phyloP scores from a whole-genome alignment of 345 rosid genomes.

The Dipteronia dyeriana region DNA sequence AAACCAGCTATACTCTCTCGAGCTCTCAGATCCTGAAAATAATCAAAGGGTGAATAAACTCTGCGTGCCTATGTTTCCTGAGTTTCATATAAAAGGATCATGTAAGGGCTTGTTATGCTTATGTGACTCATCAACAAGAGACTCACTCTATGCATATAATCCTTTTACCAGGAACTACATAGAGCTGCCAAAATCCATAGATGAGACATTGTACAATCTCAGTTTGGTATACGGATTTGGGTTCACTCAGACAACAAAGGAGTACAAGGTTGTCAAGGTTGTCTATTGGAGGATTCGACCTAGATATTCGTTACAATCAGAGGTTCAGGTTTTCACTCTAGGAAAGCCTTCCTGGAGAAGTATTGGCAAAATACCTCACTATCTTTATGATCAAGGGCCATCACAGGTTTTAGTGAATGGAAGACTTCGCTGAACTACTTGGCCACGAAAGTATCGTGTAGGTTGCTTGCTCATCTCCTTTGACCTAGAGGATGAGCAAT shows the following conservation, averaged over 20 bases:
- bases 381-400: neutral
- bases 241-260: slow-evolving; percentile 25
- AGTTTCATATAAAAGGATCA: slow-evolving; percentile 47
- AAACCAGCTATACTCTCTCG: slow-evolving; percentile 43
- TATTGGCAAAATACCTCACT: slow-evolving; percentile 14
- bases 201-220: neutral
- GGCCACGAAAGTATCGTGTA: neutral
- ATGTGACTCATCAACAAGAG: slow-evolving; percentile 29
- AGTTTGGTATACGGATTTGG: slow-evolving; percentile 47
- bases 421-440: slow-evolving; percentile 34
- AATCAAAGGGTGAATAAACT: slow-evolving; percentile 31
- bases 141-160: slow-evolving; percentile 33
- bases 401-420: slow-evolving; percentile 27
- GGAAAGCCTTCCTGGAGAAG: slow-evolving; percentile 34
- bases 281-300: slow-evolving; percentile 27
- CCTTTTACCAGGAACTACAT: slow-evolving; percentile 39
- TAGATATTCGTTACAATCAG: slow-evolving; percentile 26
- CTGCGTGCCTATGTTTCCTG: slow-evolving; percentile 29
- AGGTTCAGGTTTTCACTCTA: slow-evolving; percentile 40
- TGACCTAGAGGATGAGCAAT: slow-evolving; percentile 30
- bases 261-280: slow-evolving; percentile 46
- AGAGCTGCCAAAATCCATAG: slow-evolving; percentile 38
- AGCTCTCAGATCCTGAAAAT: slow-evolving; percentile 19
- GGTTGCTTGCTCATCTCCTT: slow-evolving; percentile 19
- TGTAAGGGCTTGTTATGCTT: slow-evolving; percentile 48